Evolutionary conservation across 73 alveolate genomes (phyloP).

Genomic region (Uronychia setigera): DNA sequence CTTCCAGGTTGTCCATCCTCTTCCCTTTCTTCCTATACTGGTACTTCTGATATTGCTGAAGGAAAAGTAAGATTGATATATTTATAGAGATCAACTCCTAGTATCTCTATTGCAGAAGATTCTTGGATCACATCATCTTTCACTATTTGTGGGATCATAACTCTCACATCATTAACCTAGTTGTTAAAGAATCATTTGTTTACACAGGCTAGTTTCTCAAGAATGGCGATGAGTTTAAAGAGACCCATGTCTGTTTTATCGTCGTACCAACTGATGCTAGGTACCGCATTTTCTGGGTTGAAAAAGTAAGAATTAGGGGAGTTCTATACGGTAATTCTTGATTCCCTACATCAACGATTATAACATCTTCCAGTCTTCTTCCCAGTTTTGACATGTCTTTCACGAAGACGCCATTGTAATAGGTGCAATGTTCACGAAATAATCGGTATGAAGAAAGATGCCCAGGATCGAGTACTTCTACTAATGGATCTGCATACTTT

Average conservation of each 20-base stretch:
- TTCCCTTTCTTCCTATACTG: no score
- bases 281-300: conserved; percentile 89
- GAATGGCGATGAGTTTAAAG: conserved; percentile 47
- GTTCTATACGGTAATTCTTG: conserved; percentile 60
- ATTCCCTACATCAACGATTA: conserved; percentile 60
- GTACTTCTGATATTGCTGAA: no score
- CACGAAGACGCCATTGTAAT: conserved; percentile 78
- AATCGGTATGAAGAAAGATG: conserved; percentile 60
- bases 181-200: background rate
- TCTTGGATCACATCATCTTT: background rate
- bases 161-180: conserved; percentile 62
- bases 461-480: conserved; percentile 78
- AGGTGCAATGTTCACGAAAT: conserved; percentile 93
- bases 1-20: no score
- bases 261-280: conserved; percentile 86
- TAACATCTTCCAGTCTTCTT: conserved; percentile 76
- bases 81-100: background rate
- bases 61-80: no score
- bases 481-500: conserved; percentile 90
- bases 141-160: background rate
- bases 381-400: conserved; percentile 82
- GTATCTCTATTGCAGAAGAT: background rate
- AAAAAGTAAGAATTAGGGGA: conserved; percentile 82
- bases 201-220: conserved; percentile 53
- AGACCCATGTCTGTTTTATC: conserved; percentile 78